Evolutionary conservation across 768 basidiomycete genomes (phyloP), one percentile per base, ranked within the genome.

Genomic region (Suillus luteus): DNA sequence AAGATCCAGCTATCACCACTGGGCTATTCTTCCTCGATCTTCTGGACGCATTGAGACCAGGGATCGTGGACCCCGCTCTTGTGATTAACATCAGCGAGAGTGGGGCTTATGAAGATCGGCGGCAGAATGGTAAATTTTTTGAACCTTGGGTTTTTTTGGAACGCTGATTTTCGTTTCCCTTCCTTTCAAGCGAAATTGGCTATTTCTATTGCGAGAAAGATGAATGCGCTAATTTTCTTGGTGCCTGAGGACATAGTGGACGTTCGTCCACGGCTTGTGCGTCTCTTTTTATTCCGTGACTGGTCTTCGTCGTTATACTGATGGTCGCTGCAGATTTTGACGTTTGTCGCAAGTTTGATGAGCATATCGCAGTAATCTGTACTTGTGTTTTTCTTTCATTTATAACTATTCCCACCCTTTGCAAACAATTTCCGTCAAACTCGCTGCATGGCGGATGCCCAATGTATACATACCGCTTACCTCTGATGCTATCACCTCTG

Each of bases 181-280:
- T 61, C n/a, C 38, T 46, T 22, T 63, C 9, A 66, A 97, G 96
- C 96, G 17, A 98, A 98, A 85, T 78, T 98, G 67, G 96, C 95
- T 9, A 98, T 99, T 69, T 98, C 96, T 3, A 98, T 99, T 69
- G 96, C 96, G n/a, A 84, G 96, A 72, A 99, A 99, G 84, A 90
- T 96, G 89, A 93, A 94, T 61, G 93, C 93, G 5, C 77, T 97
- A 69, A 98, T 98, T 70, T 98, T 98, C 84, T 79, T 99, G 64
- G 96, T 98, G 0, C 95, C 96, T 0, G 96, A 99, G 72, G 95
- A 95, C 77, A 95, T 98, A 69, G 95, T 99, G 41, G 96, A 98
- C 74, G 85, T 98, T 65, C 88, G 96, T 49, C 87, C 95, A 38
- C 87, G 93, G 64, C 82, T 97, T 74, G 95, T 96, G 73, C 46